Evolutionary conservation across 768 basidiomycete genomes (phyloP), one percentile per base, ranked within the genome.

Genomic region (Cantharellus anzutake): DNA sequence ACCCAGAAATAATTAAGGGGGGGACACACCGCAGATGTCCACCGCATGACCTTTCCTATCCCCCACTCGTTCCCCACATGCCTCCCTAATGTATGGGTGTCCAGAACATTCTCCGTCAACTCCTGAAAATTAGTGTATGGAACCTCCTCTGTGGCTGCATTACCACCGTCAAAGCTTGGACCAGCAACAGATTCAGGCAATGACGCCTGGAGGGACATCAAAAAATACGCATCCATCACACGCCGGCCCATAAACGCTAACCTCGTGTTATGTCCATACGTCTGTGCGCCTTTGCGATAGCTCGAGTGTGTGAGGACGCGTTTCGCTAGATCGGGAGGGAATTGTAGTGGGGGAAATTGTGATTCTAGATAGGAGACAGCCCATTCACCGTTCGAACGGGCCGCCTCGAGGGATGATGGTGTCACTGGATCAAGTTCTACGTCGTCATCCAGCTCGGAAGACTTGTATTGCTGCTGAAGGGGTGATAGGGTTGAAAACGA

Each of bases 241-340:
- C 88, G 79, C 58, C 88, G 82, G 85, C 86, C 88, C 38, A 87
- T 74, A 65, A 90, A 91, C 48, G 77, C 73, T 51, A 85, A 71
- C 5, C 80, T 80, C 52, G 76, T 80, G 65, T 89, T 89, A 67
- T 88, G 84, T 2, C 87, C 84, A 51, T 76, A 66, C 37, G 56
- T 44, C 57, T 75, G 69, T 55, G 68, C 63, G 38, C 85, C 82
- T 59, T 78, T 73, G 53, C 74, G 77, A 70, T 86, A 87, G 70
- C 84, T 86, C 4, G 75, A 74, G 67, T 91, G 88, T 2, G 88
- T 91, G 63, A 90, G 72, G 62, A 86, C 75, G 61, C 87, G 79
- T 63, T 75, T 75, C 4, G 85, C 83, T 52, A 88, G 73, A 63
- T 84, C 82, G 3, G 74, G 73, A 7, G 84, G 79, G 68, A 91